A percentile compares a stretch with the other conserved stretches of the same genome.
phyloP scores from a whole-genome alignment of 306 rosid genomes.

The Phaseolus lunatus region DNA sequence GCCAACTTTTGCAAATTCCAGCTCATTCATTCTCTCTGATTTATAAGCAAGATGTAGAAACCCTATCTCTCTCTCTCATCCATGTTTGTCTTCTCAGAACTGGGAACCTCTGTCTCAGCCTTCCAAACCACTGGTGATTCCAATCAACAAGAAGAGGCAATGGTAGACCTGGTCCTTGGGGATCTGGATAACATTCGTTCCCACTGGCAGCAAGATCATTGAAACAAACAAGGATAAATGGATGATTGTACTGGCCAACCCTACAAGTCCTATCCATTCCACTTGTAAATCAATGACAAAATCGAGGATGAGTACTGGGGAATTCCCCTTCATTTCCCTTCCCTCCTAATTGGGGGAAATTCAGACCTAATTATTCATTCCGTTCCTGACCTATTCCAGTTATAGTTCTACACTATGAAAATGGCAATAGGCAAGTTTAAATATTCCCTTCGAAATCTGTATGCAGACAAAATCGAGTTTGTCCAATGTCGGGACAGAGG shows the following conservation, averaged over 20 bases:
- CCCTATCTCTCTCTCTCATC: not conserved
- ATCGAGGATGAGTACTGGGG: not conserved
- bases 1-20: not conserved
- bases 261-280: not conserved
- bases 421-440: not conserved
- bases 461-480: not conserved
- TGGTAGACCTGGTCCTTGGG: not conserved
- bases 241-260: not conserved
- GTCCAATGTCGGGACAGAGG: constrained; percentile 5
- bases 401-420: not conserved
- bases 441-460: not conserved
- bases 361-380: not conserved
- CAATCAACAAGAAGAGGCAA: not conserved
- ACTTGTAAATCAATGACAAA: not conserved
- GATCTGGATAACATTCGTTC: not conserved
- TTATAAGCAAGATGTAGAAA: not conserved
- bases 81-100: not conserved
- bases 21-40: not conserved
- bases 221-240: not conserved
- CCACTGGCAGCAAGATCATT: too few species aligned
- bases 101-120: not conserved
- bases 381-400: not conserved
- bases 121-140: not conserved
- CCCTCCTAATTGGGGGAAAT: not conserved
- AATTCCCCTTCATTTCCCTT: not conserved